These are phyloP conservation scores for Fraxinus floribunda DNA, from an alignment of 305 asterid genomes.

Conservation along the genomic window DNA sequence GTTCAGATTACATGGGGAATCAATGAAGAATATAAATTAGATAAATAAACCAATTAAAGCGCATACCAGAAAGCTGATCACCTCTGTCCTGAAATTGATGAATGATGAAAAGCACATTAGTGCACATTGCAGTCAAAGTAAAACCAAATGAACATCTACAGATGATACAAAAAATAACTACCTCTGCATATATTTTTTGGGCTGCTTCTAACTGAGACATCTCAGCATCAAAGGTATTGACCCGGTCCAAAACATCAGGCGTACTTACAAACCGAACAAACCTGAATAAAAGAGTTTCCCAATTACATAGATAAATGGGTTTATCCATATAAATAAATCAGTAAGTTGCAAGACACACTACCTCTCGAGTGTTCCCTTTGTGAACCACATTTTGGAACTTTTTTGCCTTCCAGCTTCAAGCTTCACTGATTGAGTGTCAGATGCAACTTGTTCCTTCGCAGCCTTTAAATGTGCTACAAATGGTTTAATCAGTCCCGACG, in stretches of 20 bases:
- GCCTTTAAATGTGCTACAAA: constrained; percentile 71
- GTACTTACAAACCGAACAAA: constrained; percentile 93
- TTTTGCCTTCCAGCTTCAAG: constrained; percentile 65
- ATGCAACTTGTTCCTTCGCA: constrained; percentile 76
- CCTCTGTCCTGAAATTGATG: constrained; percentile 68
- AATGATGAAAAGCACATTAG: constrained; percentile 30
- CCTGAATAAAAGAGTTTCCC: constrained; percentile 39
- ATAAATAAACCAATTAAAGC: constrained; percentile 16
- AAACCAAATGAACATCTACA: constrained; percentile 8
- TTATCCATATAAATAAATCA: constrained; percentile 1
- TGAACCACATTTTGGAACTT: constrained; percentile 79
- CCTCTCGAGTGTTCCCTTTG: constrained; percentile 98
- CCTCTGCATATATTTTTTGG: constrained; percentile 78
- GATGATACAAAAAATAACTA: constrained; percentile 21
- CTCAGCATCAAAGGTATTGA: constrained; percentile 71
- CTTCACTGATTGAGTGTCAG: constrained; percentile 65
- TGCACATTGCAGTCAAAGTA: constrained; percentile 9
- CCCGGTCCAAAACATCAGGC: constrained; percentile 81
- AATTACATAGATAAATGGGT: constrained; percentile 17
- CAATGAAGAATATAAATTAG: background rate
- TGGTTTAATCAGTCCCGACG: constrained; percentile 91
- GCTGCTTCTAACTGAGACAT: constrained; percentile 96
- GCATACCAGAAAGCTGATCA: constrained; percentile 56
- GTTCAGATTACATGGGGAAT: constrained; percentile 16
- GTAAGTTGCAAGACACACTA: constrained; percentile 28